phyloP scores from a whole-genome alignment of 495 filamentous ascomycete species.

The Halenospora varia region DNA sequence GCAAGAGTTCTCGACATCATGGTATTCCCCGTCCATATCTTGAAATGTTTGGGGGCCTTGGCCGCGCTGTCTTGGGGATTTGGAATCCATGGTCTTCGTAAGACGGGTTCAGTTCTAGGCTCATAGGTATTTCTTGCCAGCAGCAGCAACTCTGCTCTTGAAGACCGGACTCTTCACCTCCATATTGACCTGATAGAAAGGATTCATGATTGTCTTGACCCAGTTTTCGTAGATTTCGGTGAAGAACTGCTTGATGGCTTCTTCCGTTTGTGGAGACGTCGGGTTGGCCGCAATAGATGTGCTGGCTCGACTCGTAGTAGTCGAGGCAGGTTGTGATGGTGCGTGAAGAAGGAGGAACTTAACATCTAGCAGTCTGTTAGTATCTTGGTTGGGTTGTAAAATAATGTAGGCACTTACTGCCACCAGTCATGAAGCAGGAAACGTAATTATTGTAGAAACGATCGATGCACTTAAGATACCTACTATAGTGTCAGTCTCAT shows the following conservation, averaged over 20 bases:
- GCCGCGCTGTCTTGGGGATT: no score
- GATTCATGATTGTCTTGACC: slow-evolving; percentile 96
- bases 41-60: no score
- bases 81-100: no score
- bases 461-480: slow-evolving; percentile 95
- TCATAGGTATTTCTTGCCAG: slow-evolving; percentile 89
- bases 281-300: slow-evolving; percentile 76
- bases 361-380: slow-evolving; percentile 38
- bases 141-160: slow-evolving; percentile 70
- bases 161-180: slow-evolving; percentile 84
- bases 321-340: slow-evolving; percentile 44
- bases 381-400: background rate
- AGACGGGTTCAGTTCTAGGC: background rate
- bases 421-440: slow-evolving; percentile 83
- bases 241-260: slow-evolving; percentile 92
- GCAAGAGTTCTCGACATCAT: no score
- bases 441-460: slow-evolving; percentile 88
- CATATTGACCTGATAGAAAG: slow-evolving; percentile 83
- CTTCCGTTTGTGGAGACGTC: slow-evolving; percentile 81
- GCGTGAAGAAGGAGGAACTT: slow-evolving; percentile 91
- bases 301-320: slow-evolving; percentile 44
- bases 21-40: no score
- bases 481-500: slow-evolving; percentile 28
- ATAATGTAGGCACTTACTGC: slow-evolving; percentile 37
- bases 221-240: slow-evolving; percentile 90